Percentiles rank a stretch among this genome's conserved stretches.
These are phyloP conservation scores for Sporothrix phasma DNA, from an alignment of 2,329 filamentous ascomycete species.

Conservation along the genomic window DNA sequence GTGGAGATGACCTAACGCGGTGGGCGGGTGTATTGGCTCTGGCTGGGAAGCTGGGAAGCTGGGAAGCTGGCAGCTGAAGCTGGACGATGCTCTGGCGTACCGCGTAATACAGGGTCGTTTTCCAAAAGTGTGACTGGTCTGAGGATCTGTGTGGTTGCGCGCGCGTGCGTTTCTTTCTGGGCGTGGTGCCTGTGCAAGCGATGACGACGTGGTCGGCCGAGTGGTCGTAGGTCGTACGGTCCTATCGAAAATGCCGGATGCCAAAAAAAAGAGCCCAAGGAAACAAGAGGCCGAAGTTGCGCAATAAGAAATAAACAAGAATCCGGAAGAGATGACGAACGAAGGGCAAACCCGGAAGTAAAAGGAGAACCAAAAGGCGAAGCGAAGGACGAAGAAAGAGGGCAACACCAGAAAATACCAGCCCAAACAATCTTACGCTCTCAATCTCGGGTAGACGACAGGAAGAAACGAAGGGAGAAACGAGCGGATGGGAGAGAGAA, in stretches of 20 bases:
- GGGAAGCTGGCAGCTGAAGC: neutral
- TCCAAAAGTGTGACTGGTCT: neutral
- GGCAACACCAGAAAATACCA: neutral
- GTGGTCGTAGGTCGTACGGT: conserved; percentile 6
- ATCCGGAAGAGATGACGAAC: neutral
- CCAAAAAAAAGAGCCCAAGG: neutral
- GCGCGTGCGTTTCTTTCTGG: neutral
- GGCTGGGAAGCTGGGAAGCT: neutral
- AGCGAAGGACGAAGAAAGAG: neutral
- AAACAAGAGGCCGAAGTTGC: neutral
- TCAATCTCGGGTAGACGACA: neutral
- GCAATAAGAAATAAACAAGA: conserved; percentile 6
- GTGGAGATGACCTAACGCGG: neutral
- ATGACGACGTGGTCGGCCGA: conserved; percentile 4
- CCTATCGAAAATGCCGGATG: conserved; percentile 4
- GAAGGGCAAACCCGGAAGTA: neutral
- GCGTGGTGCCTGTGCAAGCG: conserved; percentile 1
- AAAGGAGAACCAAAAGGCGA: neutral
- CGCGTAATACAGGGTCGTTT: neutral
- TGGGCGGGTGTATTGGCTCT: neutral
- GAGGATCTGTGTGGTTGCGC: conserved; percentile 1
- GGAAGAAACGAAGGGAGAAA: neutral
- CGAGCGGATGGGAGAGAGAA: conserved; percentile 5
- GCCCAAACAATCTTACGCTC: neutral
- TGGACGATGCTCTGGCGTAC: neutral